Percentiles rank a stretch among this genome's conserved stretches.
Evolutionary conservation across 2,329 filamentous ascomycete genomes (phyloP).

Genomic region (Trichoderma sp.): DNA sequence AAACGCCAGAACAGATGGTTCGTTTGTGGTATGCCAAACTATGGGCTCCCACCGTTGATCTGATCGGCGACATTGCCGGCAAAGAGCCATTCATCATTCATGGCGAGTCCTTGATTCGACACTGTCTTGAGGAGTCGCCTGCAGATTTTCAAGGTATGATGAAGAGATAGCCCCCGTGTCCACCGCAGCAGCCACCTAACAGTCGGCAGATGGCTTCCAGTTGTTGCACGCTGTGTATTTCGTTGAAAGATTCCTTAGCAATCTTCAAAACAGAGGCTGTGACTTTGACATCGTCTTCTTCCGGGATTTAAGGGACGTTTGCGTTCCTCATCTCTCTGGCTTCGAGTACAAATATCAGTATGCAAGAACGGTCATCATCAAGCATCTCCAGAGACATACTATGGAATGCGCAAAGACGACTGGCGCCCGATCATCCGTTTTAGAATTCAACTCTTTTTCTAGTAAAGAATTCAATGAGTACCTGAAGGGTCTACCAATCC

Average conservation of each 20-base stretch:
- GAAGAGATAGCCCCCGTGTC: neutral
- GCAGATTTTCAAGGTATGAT: slow-evolving; percentile 59
- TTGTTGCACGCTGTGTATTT: slow-evolving; percentile 68
- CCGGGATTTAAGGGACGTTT: slow-evolving; percentile 52
- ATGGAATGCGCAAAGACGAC: slow-evolving; percentile 24
- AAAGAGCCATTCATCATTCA: slow-evolving; percentile 71
- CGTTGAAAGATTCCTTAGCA: slow-evolving; percentile 63
- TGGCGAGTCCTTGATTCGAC: slow-evolving; percentile 67
- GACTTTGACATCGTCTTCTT: slow-evolving; percentile 73
- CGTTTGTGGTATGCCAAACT: slow-evolving; percentile 10
- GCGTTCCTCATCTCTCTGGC: slow-evolving; percentile 44
- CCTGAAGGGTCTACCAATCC: slow-evolving; percentile 51
- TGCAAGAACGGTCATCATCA: slow-evolving; percentile 61
- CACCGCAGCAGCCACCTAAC: neutral
- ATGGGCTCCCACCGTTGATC: slow-evolving; percentile 49
- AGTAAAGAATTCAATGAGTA: slow-evolving; percentile 55
- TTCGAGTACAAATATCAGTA: slow-evolving; percentile 54
- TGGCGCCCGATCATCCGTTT: slow-evolving; percentile 29
- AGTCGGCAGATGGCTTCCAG: slow-evolving; percentile 58
- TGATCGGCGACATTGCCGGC: slow-evolving; percentile 74
- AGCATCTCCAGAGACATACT: slow-evolving; percentile 49
- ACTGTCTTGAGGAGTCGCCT: slow-evolving; percentile 59
- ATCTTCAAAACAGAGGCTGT: slow-evolving; percentile 62
- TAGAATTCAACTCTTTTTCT: slow-evolving; percentile 46
- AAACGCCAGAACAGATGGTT: neutral